Conservation (phyloP, 768 basidiomycete species). For the Hericium erinaceus region DNA sequence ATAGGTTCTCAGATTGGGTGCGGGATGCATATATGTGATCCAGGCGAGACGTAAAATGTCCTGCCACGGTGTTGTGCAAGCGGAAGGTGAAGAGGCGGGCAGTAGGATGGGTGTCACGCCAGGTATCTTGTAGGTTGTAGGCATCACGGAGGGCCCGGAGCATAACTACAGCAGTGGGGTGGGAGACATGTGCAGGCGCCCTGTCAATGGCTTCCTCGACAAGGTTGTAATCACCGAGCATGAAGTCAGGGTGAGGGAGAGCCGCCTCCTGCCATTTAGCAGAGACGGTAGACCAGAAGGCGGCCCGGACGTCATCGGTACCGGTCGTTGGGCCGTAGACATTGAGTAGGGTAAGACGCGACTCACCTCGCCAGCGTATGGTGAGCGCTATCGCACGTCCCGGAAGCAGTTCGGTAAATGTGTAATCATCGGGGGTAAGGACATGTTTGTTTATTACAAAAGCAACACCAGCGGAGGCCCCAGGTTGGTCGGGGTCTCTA, state of each 20-base stretch:
- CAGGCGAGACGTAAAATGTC: too few species aligned
- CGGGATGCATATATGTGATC: background rate
- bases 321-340: conserved; percentile 15
- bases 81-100: background rate
- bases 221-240: conserved; percentile 14
- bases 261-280: too few species aligned
- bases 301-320: background rate
- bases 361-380: conserved; percentile 10
- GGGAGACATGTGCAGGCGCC: too few species aligned
- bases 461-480: background rate
- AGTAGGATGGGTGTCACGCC: background rate
- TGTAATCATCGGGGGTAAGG: background rate
- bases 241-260: conserved; percentile 19
- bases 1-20: background rate
- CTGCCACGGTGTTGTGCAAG: background rate
- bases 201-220: background rate
- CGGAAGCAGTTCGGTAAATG: background rate
- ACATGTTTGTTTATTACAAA: background rate
- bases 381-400: conserved; percentile 9
- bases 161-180: too few species aligned
- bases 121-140: background rate
- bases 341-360: conserved; percentile 8
- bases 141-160: too few species aligned
- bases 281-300: conserved; percentile 9
- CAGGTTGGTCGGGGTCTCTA: background rate